Evolutionary conservation across 768 basidiomycete species (phyloP).

Genomic region (Asterophora lycoperdoides): DNA sequence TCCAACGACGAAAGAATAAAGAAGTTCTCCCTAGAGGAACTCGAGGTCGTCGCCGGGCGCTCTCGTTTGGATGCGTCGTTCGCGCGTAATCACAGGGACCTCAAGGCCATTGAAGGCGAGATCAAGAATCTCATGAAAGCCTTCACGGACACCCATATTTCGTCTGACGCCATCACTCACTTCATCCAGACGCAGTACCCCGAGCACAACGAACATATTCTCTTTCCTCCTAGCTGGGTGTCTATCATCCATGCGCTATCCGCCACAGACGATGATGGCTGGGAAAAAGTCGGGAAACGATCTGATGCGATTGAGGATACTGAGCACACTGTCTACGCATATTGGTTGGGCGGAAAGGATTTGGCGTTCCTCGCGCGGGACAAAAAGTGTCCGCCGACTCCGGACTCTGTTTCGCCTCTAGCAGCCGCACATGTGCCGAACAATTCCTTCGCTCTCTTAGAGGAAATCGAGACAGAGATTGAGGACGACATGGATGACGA

Average conservation of each 20-base stretch:
- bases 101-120: constrained; percentile 43
- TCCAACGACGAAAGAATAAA: constrained; percentile 57
- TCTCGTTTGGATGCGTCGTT: constrained; percentile 38
- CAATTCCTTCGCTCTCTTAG: constrained; percentile 2
- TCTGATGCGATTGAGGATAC: constrained; percentile 12
- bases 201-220: constrained; percentile 42
- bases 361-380: constrained; percentile 38
- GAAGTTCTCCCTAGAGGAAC: constrained; percentile 53
- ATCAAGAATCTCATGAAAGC: constrained; percentile 45
- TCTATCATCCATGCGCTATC: constrained; percentile 7
- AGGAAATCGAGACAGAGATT: neutral
- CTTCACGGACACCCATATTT: constrained; percentile 30
- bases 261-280: constrained; percentile 21
- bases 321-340: constrained; percentile 39
- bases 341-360: constrained; percentile 48
- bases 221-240: constrained; percentile 47
- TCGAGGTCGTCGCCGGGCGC: constrained; percentile 43
- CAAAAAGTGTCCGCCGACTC: neutral
- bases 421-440: too few relatives aligned
- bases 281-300: constrained; percentile 30
- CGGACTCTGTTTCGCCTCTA: neutral
- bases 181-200: constrained; percentile 44
- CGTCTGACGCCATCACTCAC: constrained; percentile 33
- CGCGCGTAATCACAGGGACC: constrained; percentile 27
- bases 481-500: neutral